Evolutionary conservation across 345 rosid species (phyloP).

Genomic region (Pistacia atlantica): DNA sequence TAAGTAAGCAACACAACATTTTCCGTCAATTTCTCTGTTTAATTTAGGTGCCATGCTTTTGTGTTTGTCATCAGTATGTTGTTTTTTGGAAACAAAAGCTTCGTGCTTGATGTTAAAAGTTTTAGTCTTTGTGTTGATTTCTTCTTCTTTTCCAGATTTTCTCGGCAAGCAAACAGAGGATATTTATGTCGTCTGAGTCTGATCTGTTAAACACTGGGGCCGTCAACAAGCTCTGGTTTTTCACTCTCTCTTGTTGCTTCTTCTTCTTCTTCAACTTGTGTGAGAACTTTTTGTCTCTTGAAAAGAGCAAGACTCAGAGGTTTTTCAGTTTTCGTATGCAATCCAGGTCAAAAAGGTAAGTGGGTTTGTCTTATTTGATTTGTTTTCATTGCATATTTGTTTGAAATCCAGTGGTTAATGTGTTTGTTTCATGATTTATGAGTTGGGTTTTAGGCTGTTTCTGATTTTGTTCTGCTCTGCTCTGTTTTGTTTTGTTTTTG

Average conservation of each 20-base stretch:
- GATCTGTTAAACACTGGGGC: conserved; percentile 24
- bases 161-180: background rate
- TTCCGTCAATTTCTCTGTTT: background rate
- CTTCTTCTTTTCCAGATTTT: background rate
- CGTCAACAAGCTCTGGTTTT: conserved; percentile 18
- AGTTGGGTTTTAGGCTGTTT: conserved; percentile 1
- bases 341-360: conserved; percentile 33
- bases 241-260: conserved; percentile 11
- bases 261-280: background rate
- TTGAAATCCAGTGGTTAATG: background rate
- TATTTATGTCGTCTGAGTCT: conserved; percentile 19
- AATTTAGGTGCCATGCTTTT: too few species aligned
- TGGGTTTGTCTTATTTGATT: background rate
- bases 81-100: background rate
- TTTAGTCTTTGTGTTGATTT: background rate
- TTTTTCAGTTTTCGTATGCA: conserved; percentile 14
- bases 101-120: background rate
- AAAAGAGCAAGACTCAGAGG: conserved; percentile 20
- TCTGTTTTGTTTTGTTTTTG: background rate
- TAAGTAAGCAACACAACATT: too few species aligned
- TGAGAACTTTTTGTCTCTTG: conserved; percentile 11
- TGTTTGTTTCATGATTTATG: background rate
- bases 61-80: too few species aligned
- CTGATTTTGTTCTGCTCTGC: background rate
- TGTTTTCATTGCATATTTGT: background rate